phyloP scores from a whole-genome alignment of 139 green algal species.

The Diplosphaera chodatii region DNA sequence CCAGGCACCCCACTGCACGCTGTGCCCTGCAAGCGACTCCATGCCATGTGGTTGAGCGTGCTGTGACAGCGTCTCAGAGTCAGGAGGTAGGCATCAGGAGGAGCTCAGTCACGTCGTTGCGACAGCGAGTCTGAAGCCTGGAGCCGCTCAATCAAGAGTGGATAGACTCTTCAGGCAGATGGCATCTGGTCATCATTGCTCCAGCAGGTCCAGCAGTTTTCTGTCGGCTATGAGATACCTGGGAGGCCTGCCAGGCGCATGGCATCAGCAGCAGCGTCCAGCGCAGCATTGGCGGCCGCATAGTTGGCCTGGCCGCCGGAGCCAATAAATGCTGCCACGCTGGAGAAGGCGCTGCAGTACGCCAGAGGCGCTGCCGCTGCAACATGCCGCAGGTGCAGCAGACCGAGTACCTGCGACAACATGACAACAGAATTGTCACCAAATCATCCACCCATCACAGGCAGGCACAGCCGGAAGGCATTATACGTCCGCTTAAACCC shows the following conservation, averaged over 20 bases:
- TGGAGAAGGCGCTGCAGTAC: constrained; percentile 53
- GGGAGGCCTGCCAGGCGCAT: constrained; percentile 12
- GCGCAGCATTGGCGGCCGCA: constrained; percentile 43
- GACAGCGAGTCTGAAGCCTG: too few species aligned
- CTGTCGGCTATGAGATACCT: too few species aligned
- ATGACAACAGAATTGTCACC: too few species aligned
- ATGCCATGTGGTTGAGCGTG: background rate
- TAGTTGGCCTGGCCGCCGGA: constrained; percentile 51
- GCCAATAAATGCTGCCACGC: constrained; percentile 38
- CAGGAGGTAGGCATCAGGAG: background rate
- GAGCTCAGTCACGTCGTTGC: background rate
- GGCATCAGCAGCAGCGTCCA: constrained; percentile 34
- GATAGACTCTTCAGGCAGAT: background rate
- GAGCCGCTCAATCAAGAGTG: too few species aligned
- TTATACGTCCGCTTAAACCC: too few species aligned
- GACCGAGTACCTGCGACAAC: background rate
- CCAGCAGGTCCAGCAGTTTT: too few species aligned
- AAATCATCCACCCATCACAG: too few species aligned
- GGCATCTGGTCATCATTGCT: background rate
- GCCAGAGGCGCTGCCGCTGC: background rate
- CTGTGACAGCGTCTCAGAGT: background rate
- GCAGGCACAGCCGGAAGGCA: too few species aligned
- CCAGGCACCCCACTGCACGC: constrained; percentile 87
- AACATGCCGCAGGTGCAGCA: background rate
- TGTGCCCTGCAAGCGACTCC: constrained; percentile 1